Conservation (phyloP, 192 early-diverging fungal species). For the Entomortierella lignicola region DNA sequence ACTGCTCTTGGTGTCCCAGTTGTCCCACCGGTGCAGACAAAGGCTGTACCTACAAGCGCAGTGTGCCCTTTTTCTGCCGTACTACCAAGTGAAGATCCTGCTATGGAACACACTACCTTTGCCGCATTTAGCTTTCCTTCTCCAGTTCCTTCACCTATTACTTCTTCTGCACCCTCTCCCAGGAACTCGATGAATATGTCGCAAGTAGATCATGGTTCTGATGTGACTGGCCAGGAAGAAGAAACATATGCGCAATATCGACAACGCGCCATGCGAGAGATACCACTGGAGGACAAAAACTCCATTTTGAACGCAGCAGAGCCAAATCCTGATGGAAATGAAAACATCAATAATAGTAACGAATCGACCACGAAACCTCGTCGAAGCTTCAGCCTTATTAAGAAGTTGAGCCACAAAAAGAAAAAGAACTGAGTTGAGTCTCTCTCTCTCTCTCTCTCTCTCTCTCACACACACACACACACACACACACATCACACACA, state of each 20-base stretch:
- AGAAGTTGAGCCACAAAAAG: constrained; percentile 26
- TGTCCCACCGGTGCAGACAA: constrained; percentile 13
- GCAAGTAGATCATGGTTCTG: constrained; percentile 2
- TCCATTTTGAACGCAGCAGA: neutral
- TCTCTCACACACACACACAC: too few species aligned
- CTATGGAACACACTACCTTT: constrained; percentile 32
- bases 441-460: too few species aligned
- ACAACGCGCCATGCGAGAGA: constrained; percentile 13
- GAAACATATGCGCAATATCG: too few species aligned
- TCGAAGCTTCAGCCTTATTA: constrained; percentile 29
- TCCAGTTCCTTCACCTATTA: constrained; percentile 18
- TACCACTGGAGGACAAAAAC: neutral
- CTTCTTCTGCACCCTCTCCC: constrained; percentile 30
- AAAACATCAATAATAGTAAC: too few species aligned
- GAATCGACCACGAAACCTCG: neutral
- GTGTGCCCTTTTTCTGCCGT: neutral
- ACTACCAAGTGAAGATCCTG: neutral
- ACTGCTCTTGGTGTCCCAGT: constrained; percentile 25
- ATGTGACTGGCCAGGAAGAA: too few species aligned
- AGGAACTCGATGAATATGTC: constrained; percentile 26
- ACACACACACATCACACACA: neutral
- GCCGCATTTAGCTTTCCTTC: constrained; percentile 48
- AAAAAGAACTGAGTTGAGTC: constrained; percentile 13
- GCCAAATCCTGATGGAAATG: neutral
- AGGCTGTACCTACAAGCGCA: neutral